Base-by-base conservation (phyloP, 169 alveolate species). In the Cryptosporidium andersoni region DNA sequence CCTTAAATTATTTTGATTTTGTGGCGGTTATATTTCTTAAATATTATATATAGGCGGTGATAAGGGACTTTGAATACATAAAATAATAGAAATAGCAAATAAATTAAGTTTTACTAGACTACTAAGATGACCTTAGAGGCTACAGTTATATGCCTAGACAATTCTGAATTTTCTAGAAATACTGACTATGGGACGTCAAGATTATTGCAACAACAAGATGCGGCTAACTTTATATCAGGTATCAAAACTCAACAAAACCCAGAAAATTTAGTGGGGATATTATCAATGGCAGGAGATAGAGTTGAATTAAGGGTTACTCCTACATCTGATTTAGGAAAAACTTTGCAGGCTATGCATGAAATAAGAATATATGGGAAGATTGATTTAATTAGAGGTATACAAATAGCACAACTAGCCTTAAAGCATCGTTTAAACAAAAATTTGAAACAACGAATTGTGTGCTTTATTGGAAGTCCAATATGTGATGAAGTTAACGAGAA, bases 381-480 rank as follows among this genome's bases (percentile, higher is more conserved):
- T 67, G 98, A 96, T 80, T 80, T 97, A 63, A 64, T 92, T 47
- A 94, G 95, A 60, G 95, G 98, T 39, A 88, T 97, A 40, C 94
- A 93, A 65, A 96, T 95, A 34, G 98, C 98, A 2, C 96, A 95
- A 88, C 92, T 98, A 63, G 98, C 99, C 3, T 90, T 98, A 64
- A 98, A 98, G 91, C 99, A 97, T 91, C 91, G 99, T 68, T 92
- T 92, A 49, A 97, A 98, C 88, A 98, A 96, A 82, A 91, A 94
- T 34, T 95, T 96, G 90, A 93, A 91, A 58, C 97, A 96, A 91
- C 94, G 99, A 81, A 97, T 98, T 49, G 92, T 97, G 25, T 93
- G 96, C 64, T 97, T 98, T 81, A 95, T 97, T 11, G 99, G 99
- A 4, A 95, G 98, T 68, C 99, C 99, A 4, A 74, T 95, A 5